phyloP scores from a whole-genome alignment of 345 rosid genomes.

The Dipteronia sinensis region DNA sequence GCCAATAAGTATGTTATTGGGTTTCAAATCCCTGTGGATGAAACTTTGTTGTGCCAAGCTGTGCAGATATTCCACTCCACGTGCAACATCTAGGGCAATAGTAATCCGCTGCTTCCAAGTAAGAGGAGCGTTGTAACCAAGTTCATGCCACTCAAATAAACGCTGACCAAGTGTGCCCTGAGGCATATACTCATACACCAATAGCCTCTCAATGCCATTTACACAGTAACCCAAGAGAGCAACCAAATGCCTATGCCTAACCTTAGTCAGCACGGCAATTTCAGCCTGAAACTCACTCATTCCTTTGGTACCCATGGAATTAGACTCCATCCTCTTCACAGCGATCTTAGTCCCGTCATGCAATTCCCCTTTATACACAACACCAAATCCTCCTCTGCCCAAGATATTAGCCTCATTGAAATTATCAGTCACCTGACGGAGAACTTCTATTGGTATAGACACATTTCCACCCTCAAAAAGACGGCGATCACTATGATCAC shows the following conservation, averaged over 20 bases:
- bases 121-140: conserved; percentile 43
- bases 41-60: conserved; percentile 87
- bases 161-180: conserved; percentile 80
- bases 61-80: conserved; percentile 94
- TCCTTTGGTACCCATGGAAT: conserved; percentile 63
- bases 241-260: conserved; percentile 87
- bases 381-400: conserved; percentile 92
- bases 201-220: conserved; percentile 73
- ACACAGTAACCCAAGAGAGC: conserved; percentile 81
- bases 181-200: conserved; percentile 94
- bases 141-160: conserved; percentile 61
- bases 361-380: conserved; percentile 78
- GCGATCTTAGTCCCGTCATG: conserved; percentile 89
- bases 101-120: conserved; percentile 87
- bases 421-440: conserved; percentile 68
- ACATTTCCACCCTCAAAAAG: conserved; percentile 64
- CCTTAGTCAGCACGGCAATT: conserved; percentile 80
- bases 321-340: conserved; percentile 81
- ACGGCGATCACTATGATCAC: conserved; percentile 51
- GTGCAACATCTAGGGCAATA: conserved; percentile 80
- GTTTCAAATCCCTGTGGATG: conserved; percentile 89
- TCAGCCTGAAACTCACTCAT: conserved; percentile 88
- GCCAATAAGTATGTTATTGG: conserved; percentile 85
- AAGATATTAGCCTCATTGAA: conserved; percentile 67
- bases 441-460: conserved; percentile 65